These are phyloP conservation scores for Gloeostereum incarnatum DNA, from an alignment of 768 basidiomycete species.

Conservation along the genomic window DNA sequence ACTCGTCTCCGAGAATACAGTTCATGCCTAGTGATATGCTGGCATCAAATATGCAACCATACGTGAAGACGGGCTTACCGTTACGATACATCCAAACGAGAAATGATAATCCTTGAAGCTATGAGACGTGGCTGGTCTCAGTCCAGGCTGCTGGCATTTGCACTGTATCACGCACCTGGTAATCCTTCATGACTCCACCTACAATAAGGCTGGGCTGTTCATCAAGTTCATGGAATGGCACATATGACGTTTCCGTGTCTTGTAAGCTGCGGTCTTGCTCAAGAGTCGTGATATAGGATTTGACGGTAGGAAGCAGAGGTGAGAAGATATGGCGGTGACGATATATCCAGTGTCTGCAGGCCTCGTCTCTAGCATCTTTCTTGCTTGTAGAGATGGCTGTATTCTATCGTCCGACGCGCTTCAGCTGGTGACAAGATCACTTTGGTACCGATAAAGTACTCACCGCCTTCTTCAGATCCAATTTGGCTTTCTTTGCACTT, in stretches of 20 bases:
- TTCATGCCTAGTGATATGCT: slow-evolving; percentile 39
- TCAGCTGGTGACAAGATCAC: neutral
- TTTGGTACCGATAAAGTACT: slow-evolving; percentile 5
- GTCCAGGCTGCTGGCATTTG: too few relatives aligned
- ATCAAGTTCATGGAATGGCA: slow-evolving; percentile 27
- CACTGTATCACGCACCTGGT: slow-evolving; percentile 36
- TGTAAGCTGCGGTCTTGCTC: slow-evolving; percentile 15
- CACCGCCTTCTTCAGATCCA: slow-evolving; percentile 31
- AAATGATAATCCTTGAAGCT: slow-evolving; percentile 58
- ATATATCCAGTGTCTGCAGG: slow-evolving; percentile 36
- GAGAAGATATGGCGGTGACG: slow-evolving; percentile 33
- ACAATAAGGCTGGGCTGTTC: slow-evolving; percentile 41
- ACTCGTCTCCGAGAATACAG: slow-evolving; percentile 68
- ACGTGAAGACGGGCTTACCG: slow-evolving; percentile 22
- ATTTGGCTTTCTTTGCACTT: slow-evolving; percentile 23
- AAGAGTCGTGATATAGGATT: slow-evolving; percentile 26
- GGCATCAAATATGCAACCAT: neutral
- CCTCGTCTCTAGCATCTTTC: slow-evolving; percentile 26
- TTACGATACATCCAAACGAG: slow-evolving; percentile 62
- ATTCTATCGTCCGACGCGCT: slow-evolving; percentile 18
- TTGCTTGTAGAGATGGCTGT: slow-evolving; percentile 28
- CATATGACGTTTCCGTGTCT: slow-evolving; percentile 14
- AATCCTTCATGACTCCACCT: slow-evolving; percentile 60
- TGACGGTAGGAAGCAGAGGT: slow-evolving; percentile 33
- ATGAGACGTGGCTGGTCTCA: slow-evolving; percentile 1